A percentile compares a stretch with the other conserved stretches of the same genome.
Conservation (phyloP, 768 basidiomycete species). For the Termitomyces sp. region DNA sequence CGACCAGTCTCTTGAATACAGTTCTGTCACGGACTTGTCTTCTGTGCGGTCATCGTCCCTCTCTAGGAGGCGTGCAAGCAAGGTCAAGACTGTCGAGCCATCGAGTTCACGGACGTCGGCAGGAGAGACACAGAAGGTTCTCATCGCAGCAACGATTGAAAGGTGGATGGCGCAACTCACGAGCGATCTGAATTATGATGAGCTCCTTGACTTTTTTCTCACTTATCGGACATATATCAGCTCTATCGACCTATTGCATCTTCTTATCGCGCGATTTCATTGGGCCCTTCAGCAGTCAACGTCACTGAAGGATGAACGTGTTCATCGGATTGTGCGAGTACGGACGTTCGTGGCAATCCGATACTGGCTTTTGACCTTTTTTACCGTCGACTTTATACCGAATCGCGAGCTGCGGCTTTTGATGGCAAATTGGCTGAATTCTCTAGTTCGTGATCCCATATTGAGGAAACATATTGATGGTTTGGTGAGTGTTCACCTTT, state of each 20-base stretch:
- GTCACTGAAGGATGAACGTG: slow-evolving; percentile 58
- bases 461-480: slow-evolving; percentile 64
- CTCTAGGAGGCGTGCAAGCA: slow-evolving; percentile 29
- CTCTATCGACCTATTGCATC: slow-evolving; percentile 72
- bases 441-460: slow-evolving; percentile 66
- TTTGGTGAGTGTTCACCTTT: slow-evolving; percentile 40
- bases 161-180: slow-evolving; percentile 92
- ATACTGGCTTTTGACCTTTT: slow-evolving; percentile 90
- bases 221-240: slow-evolving; percentile 85
- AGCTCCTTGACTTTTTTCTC: slow-evolving; percentile 85
- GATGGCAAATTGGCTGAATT: slow-evolving; percentile 78
- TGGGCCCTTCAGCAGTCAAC: slow-evolving; percentile 66
- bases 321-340: slow-evolving; percentile 75
- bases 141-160: slow-evolving; percentile 90
- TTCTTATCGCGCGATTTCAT: slow-evolving; percentile 84
- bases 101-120: slow-evolving; percentile 16
- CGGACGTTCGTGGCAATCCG: slow-evolving; percentile 87
- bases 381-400: slow-evolving; percentile 81
- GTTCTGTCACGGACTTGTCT: slow-evolving; percentile 28
- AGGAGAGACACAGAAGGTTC: slow-evolving; percentile 37
- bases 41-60: slow-evolving; percentile 24
- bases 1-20: slow-evolving; percentile 27
- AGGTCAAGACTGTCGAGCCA: slow-evolving; percentile 25
- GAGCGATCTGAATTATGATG: slow-evolving; percentile 80
- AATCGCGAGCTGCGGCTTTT: slow-evolving; percentile 70